These are phyloP conservation scores for Penicillium simplicissimum DNA, from an alignment of 495 filamentous ascomycete species.

Conservation along the genomic window DNA sequence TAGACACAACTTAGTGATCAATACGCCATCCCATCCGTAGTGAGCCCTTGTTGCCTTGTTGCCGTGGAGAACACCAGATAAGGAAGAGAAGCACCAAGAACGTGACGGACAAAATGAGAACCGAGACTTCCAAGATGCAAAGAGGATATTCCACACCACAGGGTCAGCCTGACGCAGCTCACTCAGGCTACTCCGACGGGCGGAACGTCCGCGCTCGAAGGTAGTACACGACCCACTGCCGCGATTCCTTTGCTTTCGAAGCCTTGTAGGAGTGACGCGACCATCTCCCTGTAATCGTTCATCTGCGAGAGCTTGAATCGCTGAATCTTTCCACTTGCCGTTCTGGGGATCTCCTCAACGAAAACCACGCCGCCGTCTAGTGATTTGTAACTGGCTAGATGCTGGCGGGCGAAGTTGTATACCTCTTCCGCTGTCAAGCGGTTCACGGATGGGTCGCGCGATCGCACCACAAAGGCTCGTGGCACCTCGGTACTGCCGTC, in stretches of 20 bases:
- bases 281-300: slow-evolving; percentile 49
- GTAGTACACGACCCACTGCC: slow-evolving; percentile 7
- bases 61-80: neutral
- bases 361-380: slow-evolving; percentile 72
- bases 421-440: slow-evolving; percentile 58
- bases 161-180: slow-evolving; percentile 10
- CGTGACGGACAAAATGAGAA: neutral
- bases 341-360: slow-evolving; percentile 73
- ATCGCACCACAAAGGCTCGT: slow-evolving; percentile 69
- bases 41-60: no score
- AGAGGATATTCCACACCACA: neutral
- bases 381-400: slow-evolving; percentile 66
- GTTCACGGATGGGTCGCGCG: slow-evolving; percentile 23
- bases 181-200: slow-evolving; percentile 14
- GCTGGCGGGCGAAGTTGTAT: slow-evolving; percentile 59
- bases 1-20: no score
- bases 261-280: slow-evolving; percentile 39
- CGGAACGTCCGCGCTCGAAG: slow-evolving; percentile 16
- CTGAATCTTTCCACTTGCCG: slow-evolving; percentile 77
- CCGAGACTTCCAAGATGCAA: neutral
- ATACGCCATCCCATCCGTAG: no score
- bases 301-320: slow-evolving; percentile 49
- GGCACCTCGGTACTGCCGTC: slow-evolving; percentile 65
- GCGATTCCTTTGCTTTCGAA: slow-evolving; percentile 23
- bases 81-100: neutral